Evolutionary conservation across 2,329 filamentous ascomycete species (phyloP), one percentile per base, ranked within the genome.

Genomic region (Pezicula radicicola): DNA sequence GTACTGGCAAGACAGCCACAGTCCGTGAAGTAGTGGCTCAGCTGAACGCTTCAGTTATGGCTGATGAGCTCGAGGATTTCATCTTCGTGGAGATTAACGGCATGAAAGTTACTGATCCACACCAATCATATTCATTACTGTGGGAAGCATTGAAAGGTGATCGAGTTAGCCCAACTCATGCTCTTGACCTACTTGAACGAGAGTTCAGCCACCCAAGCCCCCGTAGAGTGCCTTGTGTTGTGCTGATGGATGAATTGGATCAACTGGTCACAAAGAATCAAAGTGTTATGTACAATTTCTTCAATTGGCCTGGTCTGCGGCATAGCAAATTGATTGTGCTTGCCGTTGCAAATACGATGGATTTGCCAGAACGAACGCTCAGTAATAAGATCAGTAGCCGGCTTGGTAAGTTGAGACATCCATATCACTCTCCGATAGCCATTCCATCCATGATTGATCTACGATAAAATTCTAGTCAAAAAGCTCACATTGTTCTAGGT

Each of bases 211-310:
- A 92, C 53, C 94, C 95, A 0, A 95, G 88, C 53, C 94, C 94
- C 21, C 83, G 94, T 47, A 83, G 94, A 55, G 91, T 96, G 6
- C 94, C 95, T 1, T 97, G 93, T 66, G 94, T 99, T 13, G 94
- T 99, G 2, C 74, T 99, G 47, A 99, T 99, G 94, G 94, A 99
- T 65, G 94, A 99, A 71, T 79, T 99, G 45, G 94, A 99, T 68
- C 94, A 99, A 71, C 81, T 99, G 7, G 95, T 99, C 5, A 99
- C 94, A 12, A 94, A 93, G 66, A 97, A 96, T 64, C 95, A 99
- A 69, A 93, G 90, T n/a, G 94, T 99, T 72, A 99, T 99, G 94
- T 99, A 99, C 75, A 99, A 99, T 70, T 99, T 99, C 71, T 99
- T 99, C 80, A 99, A 99, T 66, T 99, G 94, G 94, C 94, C 94